Evolutionary conservation across 1,284 basidiomycete species (phyloP).

Genomic region (Hemileia vastatrix): DNA sequence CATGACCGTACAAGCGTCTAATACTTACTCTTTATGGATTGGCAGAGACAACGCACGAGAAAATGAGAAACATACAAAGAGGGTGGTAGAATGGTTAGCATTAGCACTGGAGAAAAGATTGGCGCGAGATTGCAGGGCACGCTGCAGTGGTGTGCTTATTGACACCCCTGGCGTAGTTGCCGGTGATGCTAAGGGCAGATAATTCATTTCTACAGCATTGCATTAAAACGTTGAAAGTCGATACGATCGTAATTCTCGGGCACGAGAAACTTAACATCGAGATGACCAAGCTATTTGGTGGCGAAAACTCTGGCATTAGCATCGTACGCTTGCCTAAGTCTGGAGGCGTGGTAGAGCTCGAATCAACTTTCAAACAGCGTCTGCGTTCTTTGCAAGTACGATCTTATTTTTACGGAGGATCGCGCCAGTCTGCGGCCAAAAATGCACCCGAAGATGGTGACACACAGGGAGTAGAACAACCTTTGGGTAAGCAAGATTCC

Average conservation of each 20-base stretch:
- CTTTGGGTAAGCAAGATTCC: too few species aligned
- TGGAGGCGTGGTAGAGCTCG: constrained; percentile 36
- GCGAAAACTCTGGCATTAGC: constrained; percentile 18
- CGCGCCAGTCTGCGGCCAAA: constrained; percentile 1
- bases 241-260: constrained; percentile 38
- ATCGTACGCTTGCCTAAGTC: constrained; percentile 31
- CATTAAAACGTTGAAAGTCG: constrained; percentile 26
- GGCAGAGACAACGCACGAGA: too few species aligned
- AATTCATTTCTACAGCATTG: too few species aligned
- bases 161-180: constrained; percentile 38
- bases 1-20: too few species aligned
- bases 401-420: constrained; percentile 43
- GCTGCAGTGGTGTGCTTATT: too few species aligned
- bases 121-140: too few species aligned
- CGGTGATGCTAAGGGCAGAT: constrained; percentile 33
- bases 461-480: neutral
- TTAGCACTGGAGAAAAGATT: too few species aligned
- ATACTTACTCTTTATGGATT: too few species aligned
- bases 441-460: constrained; percentile 7
- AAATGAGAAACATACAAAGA: too few species aligned
- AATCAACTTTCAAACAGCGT: constrained; percentile 34
- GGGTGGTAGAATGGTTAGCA: too few species aligned
- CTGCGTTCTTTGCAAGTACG: constrained; percentile 37
- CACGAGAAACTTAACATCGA: constrained; percentile 43
- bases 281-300: constrained; percentile 33